A percentile compares a stretch with the other conserved stretches of the same genome.
Conservation (phyloP, 192 early-diverging fungal species). For the Mortierella alpina region DNA sequence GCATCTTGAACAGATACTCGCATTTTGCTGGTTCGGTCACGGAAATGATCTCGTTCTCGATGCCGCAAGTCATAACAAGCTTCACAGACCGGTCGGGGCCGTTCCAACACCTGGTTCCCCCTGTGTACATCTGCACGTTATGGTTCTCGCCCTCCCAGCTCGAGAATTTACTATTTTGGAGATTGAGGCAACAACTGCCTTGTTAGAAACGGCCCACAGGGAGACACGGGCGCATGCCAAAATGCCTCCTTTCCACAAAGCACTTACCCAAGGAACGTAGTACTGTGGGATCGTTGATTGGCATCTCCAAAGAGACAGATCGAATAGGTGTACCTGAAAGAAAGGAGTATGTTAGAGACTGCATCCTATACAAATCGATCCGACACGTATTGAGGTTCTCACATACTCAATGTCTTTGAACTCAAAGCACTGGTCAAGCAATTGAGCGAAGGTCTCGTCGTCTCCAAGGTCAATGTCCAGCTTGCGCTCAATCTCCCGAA, state of each 20-base stretch:
- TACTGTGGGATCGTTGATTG: conserved; percentile 73
- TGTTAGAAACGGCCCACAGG: not conserved
- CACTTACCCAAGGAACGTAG: conserved; percentile 64
- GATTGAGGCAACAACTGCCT: not conserved
- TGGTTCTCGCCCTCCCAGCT: conserved; percentile 67
- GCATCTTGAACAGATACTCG: conserved; percentile 84
- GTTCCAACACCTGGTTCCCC: conserved; percentile 94
- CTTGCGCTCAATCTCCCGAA: conserved; percentile 64
- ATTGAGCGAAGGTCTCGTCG: conserved; percentile 72
- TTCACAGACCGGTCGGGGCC: conserved; percentile 87
- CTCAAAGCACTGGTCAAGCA: conserved; percentile 77
- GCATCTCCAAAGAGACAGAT: conserved; percentile 83
- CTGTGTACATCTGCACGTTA: conserved; percentile 69
- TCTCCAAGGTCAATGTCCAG: conserved; percentile 78
- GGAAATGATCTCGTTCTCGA: conserved; percentile 69
- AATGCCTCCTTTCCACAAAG: conserved; percentile 39
- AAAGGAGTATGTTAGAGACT: conserved; percentile 41
- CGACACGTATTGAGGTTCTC: not conserved
- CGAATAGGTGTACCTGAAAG: conserved; percentile 75
- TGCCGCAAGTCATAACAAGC: conserved; percentile 72
- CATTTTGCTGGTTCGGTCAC: conserved; percentile 94
- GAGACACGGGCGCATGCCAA: conserved; percentile 13
- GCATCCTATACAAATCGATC: not conserved
- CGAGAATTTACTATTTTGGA: conserved; percentile 55
- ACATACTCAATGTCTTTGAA: conserved; percentile 76